Evolutionary conservation across 225 moss, liverwort and hornwort species (phyloP).

Genomic region (Sphagnum tenellum): DNA sequence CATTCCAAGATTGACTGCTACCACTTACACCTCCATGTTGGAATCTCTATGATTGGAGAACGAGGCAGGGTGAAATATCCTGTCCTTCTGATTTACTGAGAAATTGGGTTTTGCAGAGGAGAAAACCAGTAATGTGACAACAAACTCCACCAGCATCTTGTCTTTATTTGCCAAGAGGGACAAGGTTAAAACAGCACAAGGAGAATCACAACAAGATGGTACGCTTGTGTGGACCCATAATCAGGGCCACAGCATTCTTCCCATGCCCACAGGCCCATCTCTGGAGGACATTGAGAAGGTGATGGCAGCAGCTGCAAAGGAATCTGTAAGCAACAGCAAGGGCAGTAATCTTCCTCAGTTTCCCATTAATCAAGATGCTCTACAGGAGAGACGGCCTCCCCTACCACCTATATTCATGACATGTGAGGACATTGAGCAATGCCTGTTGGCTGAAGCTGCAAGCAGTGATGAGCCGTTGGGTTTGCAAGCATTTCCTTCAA

Average conservation of each 20-base stretch:
- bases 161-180: conserved; percentile 58
- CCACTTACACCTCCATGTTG: too few species aligned
- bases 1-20: too few species aligned
- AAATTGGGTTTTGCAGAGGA: conserved; percentile 35
- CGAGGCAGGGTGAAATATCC: neutral
- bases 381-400: conserved; percentile 22
- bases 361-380: conserved; percentile 18
- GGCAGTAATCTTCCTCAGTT: conserved; percentile 22
- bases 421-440: conserved; percentile 95
- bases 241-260: conserved; percentile 50
- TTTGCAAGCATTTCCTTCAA: conserved; percentile 14
- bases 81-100: neutral
- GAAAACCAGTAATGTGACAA: conserved; percentile 21
- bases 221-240: conserved; percentile 28
- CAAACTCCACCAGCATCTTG: conserved; percentile 43
- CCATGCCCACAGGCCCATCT: conserved; percentile 91
- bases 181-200: neutral
- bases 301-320: conserved; percentile 35
- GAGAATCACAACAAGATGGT: neutral
- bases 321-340: conserved; percentile 13
- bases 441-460: conserved; percentile 77
- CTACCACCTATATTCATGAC: conserved; percentile 74
- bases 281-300: conserved; percentile 91
- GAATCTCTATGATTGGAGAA: neutral
- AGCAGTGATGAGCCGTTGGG: conserved; percentile 17